A percentile compares a stretch with the other conserved stretches of the same genome.
Conservation (phyloP, 768 basidiomycete species). For the Lentinula boryana region DNA sequence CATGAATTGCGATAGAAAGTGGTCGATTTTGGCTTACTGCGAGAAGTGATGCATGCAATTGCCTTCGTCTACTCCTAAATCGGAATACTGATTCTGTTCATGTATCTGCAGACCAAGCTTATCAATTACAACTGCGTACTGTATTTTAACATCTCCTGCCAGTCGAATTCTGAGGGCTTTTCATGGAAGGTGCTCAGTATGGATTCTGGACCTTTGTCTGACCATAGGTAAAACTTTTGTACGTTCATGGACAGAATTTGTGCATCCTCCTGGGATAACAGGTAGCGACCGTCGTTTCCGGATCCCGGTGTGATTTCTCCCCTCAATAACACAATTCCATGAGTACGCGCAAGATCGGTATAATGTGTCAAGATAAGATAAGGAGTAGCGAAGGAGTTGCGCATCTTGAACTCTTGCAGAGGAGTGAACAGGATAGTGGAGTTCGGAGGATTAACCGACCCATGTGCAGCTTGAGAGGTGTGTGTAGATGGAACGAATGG, state of each 20-base stretch:
- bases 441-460: constrained; percentile 37
- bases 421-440: constrained; percentile 91
- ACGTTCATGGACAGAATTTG: constrained; percentile 75
- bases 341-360: constrained; percentile 76
- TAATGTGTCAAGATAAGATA: constrained; percentile 89
- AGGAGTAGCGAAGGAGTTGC: constrained; percentile 81
- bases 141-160: constrained; percentile 67
- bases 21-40: too few relatives aligned
- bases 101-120: too few relatives aligned
- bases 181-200: constrained; percentile 74
- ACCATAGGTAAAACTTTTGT: constrained; percentile 84
- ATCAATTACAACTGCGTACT: constrained; percentile 21
- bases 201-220: constrained; percentile 24
- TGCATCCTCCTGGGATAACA: constrained; percentile 77
- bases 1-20: too few relatives aligned
- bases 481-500: constrained; percentile 33
- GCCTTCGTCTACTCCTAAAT: too few relatives aligned
- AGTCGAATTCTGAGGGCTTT: constrained; percentile 70
- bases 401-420: constrained; percentile 87
- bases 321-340: constrained; percentile 78
- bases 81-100: too few relatives aligned
- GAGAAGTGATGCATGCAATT: too few relatives aligned
- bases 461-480: constrained; percentile 13
- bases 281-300: constrained; percentile 37
- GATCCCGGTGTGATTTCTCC: constrained; percentile 82